Evolutionary conservation across 2,329 filamentous ascomycete genomes (phyloP).

Genomic region (Orbilia ellipsospora): DNA sequence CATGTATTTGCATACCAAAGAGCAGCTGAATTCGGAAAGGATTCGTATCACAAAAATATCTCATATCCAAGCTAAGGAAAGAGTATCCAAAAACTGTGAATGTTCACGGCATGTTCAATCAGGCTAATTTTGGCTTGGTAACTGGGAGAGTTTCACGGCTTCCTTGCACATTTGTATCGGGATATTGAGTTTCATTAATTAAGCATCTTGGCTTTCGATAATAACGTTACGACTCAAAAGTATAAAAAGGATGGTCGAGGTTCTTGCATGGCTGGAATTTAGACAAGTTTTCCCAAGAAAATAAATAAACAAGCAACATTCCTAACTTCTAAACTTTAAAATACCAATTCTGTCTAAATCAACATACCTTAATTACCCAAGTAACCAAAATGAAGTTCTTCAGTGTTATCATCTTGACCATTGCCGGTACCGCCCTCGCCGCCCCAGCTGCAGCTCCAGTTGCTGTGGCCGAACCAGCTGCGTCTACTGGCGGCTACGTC

Average conservation of each 20-base stretch:
- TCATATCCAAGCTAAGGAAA: conserved; percentile 10
- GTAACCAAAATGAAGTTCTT: conserved; percentile 26
- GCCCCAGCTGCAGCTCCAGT: conserved; percentile 30
- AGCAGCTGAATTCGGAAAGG: conserved; percentile 16
- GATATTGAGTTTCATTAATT: conserved; percentile 1
- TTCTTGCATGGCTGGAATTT: no score
- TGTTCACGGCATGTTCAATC: conserved; percentile 11
- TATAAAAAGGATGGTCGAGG: conserved; percentile 3
- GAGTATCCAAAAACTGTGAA: conserved; percentile 17
- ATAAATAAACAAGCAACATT: no score
- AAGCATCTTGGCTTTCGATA: conserved; percentile 5
- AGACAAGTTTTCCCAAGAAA: no score
- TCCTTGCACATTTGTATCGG: conserved; percentile 20
- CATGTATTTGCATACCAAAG: conserved; percentile 10
- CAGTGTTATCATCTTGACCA: conserved; percentile 16
- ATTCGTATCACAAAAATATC: conserved; percentile 16
- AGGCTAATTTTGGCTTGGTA: conserved; percentile 31
- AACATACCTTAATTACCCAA: no score
- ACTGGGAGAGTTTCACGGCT: neutral
- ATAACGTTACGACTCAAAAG: conserved; percentile 18
- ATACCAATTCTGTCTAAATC: no score
- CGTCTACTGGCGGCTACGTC: conserved; percentile 22
- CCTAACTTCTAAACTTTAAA: no score
- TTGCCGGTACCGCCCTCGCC: conserved; percentile 14
- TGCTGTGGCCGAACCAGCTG: conserved; percentile 26